phyloP scores from a whole-genome alignment of 169 alveolate genomes.

The Toxoplasma gondii region DNA sequence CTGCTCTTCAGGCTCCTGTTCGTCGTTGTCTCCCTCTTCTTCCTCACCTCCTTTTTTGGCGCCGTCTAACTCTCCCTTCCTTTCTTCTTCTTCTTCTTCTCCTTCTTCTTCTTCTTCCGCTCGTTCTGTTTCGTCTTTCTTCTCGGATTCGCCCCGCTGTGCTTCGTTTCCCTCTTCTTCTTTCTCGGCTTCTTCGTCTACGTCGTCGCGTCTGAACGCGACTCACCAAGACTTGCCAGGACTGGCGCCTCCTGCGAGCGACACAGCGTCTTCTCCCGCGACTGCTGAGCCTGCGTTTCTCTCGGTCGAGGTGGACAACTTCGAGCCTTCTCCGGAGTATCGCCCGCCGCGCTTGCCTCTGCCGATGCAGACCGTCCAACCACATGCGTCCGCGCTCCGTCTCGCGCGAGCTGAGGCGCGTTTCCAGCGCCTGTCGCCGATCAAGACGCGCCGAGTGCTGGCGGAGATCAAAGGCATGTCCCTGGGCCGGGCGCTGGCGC shows the following conservation, averaged over 20 bases:
- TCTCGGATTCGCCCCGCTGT: neutral
- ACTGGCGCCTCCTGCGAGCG: neutral
- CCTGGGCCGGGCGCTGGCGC: conserved; percentile 65
- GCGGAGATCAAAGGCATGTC: conserved; percentile 54
- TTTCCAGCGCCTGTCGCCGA: conserved; percentile 59
- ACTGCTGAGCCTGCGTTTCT: neutral
- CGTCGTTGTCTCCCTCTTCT: neutral
- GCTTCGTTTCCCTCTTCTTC: neutral
- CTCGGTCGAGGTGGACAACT: neutral
- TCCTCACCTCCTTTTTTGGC: neutral
- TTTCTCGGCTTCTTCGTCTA: neutral
- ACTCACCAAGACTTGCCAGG: neutral
- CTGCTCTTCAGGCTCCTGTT: too few relatives aligned
- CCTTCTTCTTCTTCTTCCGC: too few relatives aligned
- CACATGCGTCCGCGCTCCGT: neutral
- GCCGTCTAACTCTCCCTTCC: too few relatives aligned
- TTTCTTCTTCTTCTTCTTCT: too few relatives aligned
- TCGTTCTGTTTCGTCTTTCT: too few relatives aligned
- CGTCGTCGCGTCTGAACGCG: neutral
- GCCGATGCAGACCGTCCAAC: neutral
- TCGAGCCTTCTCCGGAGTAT: neutral
- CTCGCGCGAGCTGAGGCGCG: conserved; percentile 39
- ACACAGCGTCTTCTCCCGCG: neutral
- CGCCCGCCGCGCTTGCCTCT: neutral
- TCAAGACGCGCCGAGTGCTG: conserved; percentile 60